Percentiles rank a stretch among this genome's conserved stretches.
These are phyloP conservation scores for Melampsora americana DNA, from an alignment of 1,284 basidiomycete species.

Conservation along the genomic window DNA sequence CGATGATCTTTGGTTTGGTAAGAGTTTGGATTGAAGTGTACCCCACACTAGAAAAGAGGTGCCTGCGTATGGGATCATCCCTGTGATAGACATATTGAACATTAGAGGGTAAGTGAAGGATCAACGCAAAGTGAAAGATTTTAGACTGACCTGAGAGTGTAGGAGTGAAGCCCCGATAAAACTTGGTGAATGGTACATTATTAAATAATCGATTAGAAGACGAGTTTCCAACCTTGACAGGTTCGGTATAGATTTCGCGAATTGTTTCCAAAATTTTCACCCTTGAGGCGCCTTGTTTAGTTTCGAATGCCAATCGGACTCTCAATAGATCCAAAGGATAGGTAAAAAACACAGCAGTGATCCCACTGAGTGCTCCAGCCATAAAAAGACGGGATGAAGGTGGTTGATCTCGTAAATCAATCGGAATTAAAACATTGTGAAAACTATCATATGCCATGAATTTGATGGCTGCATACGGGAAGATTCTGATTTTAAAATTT, in stretches of 20 bases:
- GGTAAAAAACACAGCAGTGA: constrained; percentile 81
- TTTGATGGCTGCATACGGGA: constrained; percentile 96
- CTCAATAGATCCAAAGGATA: constrained; percentile 94
- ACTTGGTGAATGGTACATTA: constrained; percentile 69
- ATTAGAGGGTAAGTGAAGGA: background rate
- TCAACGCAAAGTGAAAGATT: background rate
- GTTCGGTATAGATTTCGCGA: constrained; percentile 68
- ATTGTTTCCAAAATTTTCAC: constrained; percentile 66
- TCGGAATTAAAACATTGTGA: constrained; percentile 62
- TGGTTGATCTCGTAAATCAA: background rate
- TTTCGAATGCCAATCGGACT: constrained; percentile 85
- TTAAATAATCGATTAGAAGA: constrained; percentile 53
- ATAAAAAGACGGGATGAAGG: constrained; percentile 66
- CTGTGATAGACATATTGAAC: constrained; percentile 51
- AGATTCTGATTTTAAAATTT: constrained; percentile 57
- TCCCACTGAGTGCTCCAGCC: constrained; percentile 75
- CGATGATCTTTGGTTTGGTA: constrained; percentile 48
- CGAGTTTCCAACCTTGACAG: constrained; percentile 43
- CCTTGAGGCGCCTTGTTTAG: constrained; percentile 52
- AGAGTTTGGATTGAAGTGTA: constrained; percentile 67
- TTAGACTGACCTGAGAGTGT: constrained; percentile 61
- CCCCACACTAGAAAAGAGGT: constrained; percentile 93
- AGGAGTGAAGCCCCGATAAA: constrained; percentile 92
- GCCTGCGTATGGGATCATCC: constrained; percentile 95
- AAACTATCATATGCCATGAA: constrained; percentile 95